Percentiles rank a stretch among this genome's conserved stretches.
These are phyloP conservation scores for Leccinum subrobustum DNA, from an alignment of 1,284 basidiomycete genomes.

Conservation along the genomic window DNA sequence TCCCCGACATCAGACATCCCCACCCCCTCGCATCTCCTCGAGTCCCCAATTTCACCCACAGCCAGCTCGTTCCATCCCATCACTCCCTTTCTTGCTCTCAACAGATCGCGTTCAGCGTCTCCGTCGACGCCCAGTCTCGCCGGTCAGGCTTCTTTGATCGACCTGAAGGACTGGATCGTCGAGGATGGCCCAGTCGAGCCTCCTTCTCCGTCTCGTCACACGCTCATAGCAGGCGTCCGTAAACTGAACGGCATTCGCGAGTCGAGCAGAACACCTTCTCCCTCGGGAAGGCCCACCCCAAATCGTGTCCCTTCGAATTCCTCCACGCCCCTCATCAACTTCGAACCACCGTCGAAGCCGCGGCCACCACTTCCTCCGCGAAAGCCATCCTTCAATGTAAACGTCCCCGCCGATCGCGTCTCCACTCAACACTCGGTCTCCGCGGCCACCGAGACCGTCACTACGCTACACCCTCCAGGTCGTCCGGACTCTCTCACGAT, in stretches of 20 bases:
- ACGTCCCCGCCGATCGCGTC: constrained; percentile 34
- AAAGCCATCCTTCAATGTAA: constrained; percentile 49
- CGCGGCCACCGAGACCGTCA: constrained; percentile 13
- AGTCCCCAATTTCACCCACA: constrained; percentile 47
- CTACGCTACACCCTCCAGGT: constrained; percentile 33
- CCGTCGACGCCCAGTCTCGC: constrained; percentile 54
- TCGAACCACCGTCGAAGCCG: constrained; percentile 46
- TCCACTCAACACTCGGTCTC: constrained; percentile 31
- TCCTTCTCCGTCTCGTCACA: constrained; percentile 17
- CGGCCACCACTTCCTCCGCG: constrained; percentile 64
- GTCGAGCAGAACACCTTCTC: constrained; percentile 22
- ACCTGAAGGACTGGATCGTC: constrained; percentile 73
- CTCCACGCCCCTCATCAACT: constrained; percentile 51
- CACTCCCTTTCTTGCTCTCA: constrained; percentile 30
- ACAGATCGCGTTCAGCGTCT: constrained; percentile 49
- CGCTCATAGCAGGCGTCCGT: constrained; percentile 19
- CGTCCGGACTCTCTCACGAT: constrained; percentile 47
- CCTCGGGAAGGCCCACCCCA: constrained; percentile 14
- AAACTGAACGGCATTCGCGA: constrained; percentile 30
- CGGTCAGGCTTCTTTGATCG: constrained; percentile 62
- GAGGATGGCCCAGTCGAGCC: constrained; percentile 51
- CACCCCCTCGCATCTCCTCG: constrained; percentile 35
- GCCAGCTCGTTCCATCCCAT: constrained; percentile 37
- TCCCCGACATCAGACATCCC: not conserved
- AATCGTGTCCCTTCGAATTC: constrained; percentile 10